phyloP scores from a whole-genome alignment of 306 rosid species.

The Sphenostylis stenocarpa region DNA sequence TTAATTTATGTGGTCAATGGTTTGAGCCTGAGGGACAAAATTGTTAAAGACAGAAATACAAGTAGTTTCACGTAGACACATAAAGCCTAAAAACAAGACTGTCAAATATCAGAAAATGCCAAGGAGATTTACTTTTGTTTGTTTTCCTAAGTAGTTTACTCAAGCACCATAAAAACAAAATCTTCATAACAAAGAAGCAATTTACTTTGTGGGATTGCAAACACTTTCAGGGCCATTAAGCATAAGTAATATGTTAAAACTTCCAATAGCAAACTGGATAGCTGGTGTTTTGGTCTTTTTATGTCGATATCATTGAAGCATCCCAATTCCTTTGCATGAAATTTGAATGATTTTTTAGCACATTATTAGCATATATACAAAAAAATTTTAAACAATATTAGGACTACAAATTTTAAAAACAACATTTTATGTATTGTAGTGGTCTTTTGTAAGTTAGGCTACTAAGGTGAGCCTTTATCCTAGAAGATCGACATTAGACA shows the following conservation, averaged over 20 bases:
- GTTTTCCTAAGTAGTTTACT: not conserved
- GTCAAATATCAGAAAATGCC: not conserved
- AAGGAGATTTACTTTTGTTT: not conserved
- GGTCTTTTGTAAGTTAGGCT: not conserved
- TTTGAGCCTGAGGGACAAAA: not conserved
- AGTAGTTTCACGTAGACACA: not conserved
- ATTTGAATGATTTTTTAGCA: not conserved
- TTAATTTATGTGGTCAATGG: not conserved
- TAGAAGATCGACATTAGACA: not conserved
- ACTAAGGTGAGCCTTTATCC: not conserved
- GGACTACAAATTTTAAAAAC: not conserved
- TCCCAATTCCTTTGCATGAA: not conserved
- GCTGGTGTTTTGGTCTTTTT: not conserved
- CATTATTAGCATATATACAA: not conserved
- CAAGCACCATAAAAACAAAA: not conserved
- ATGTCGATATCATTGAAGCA: not conserved
- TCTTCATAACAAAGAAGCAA: not conserved
- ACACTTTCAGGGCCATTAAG: not conserved
- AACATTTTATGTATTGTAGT: not conserved
- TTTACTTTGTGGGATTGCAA: not conserved
- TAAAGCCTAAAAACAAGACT: slow-evolving; percentile 2
- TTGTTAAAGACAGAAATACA: not conserved
- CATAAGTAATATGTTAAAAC: not conserved
- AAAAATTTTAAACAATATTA: not conserved
- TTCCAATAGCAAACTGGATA: not conserved